Evolutionary conservation across 192 early-diverging fungal genomes (phyloP), one percentile per base, ranked within the genome.

Genomic region (Backusella macrospora): DNA sequence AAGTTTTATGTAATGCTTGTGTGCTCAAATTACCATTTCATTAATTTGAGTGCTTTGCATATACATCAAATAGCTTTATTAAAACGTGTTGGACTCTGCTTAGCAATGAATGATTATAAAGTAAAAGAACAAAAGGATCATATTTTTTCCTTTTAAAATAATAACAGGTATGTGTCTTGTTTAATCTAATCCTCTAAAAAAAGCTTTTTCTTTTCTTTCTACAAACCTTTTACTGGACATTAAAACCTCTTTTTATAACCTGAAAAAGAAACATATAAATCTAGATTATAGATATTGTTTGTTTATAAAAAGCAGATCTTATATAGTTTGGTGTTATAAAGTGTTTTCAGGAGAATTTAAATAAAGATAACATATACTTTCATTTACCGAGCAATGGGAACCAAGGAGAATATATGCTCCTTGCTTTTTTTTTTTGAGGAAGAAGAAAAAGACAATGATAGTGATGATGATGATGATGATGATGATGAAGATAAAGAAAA

Each of bases 81-180:
- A n/a, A 39, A 65, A 65, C n/a, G 23, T 65, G 1, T 34, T 65
- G 9, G 21, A 68, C 66, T 39, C 21, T 59, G 21, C 26, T 59
- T 59, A 59, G 52, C 13, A 59, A 26, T 59, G 21, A 59, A 23
- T 59, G 7, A 34, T 26, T 59, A 18, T 23, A 6, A 6, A 59
- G 21, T 23, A 59, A 23, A 18, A 10, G 52, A 59, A 23, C 52
- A 59, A 59, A 59, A 59, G 52, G 26, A 59, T 26, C 21, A 59
- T 59, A 23, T 59, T 59, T 26, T 59, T 59, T 26, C 52, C 52
- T 59, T 59, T 59, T 59, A 59, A 59, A 59, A 21, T 59, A 59
- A 59, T 23, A 55, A 59, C 52, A 59, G 10, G 23, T 10, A 59
- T 59, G 52, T 59, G 26, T 12, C 5, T 52, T 52, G n/a, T 52